Evolutionary conservation across 805 yeast genomes (phyloP).

Genomic region (Lipomyces spencermartinsiae): DNA sequence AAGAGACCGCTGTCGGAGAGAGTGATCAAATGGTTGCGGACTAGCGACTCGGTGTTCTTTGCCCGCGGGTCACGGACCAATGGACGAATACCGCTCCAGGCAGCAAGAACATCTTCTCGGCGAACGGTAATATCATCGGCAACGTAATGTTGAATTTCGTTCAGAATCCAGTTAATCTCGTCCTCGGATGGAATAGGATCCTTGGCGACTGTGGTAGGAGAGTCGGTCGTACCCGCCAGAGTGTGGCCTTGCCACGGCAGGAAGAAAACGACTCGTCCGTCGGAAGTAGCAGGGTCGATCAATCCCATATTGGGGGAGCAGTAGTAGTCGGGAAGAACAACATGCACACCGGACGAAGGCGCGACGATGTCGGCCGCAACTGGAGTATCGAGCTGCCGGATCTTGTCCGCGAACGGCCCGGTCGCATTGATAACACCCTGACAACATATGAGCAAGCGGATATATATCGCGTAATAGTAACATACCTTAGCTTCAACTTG

Average conservation of each 20-base stretch:
- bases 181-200: conserved; percentile 84
- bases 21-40: conserved; percentile 84
- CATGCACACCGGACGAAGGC: conserved; percentile 93
- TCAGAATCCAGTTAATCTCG: conserved; percentile 84
- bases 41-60: conserved; percentile 81
- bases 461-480: background rate
- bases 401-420: conserved; percentile 87
- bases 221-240: conserved; percentile 95
- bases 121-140: conserved; percentile 76
- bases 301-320: conserved; percentile 88
- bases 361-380: conserved; percentile 76
- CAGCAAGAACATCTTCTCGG: conserved; percentile 88
- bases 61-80: conserved; percentile 75
- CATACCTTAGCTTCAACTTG: conserved; percentile 36
- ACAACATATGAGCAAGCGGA: conserved; percentile 53
- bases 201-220: conserved; percentile 57
- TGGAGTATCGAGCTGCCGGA: conserved; percentile 82
- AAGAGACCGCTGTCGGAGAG: conserved; percentile 75
- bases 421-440: conserved; percentile 83
- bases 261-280: conserved; percentile 96
- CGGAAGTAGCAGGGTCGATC: conserved; percentile 88
- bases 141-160: conserved; percentile 87
- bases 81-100: conserved; percentile 98
- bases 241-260: conserved; percentile 98
- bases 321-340: conserved; percentile 89